Evolutionary conservation across 805 yeast genomes (phyloP), one percentile per base, ranked within the genome.

Genomic region (Huiozyma naganishii): DNA sequence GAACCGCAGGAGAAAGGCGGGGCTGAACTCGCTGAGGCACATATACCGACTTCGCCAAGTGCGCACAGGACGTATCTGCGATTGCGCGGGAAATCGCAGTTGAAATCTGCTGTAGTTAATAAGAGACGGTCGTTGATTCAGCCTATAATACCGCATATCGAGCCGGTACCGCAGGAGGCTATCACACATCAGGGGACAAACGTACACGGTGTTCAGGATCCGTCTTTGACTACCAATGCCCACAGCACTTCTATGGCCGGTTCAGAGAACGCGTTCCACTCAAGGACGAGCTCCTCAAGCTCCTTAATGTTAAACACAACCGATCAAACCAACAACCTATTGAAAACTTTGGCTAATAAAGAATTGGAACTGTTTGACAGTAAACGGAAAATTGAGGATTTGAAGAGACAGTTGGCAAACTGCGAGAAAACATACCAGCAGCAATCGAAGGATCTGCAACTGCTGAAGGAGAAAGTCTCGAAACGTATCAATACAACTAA

Each of bases 361-460:
- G 92, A 83, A 55, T 74, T 79, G 74, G 74, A 73, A 27, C 66
- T 82, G 29, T 71, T 82, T 41, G 88, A 82, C 50, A 60, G 80
- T 37, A 80, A 77, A 48, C 79, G 76, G 50, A 65, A 68, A 39
- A 70, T 80, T 27, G 71, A 70, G 37, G 70, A 66, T 23, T 46
- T 81, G 52, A 70, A 76, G 41, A 57, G 66, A 30, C 58, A 64
- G 5, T 66, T 74, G 38, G 74, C 70, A 44, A 49, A 57, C 39
- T 83, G 79, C 43, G 68, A 80, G 41, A 73, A 70, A 41, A 66
- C 65, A 37, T 63, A 80, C 32, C 72, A 79, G 39, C 63, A 52
- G 11, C 64, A 61, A 30, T 58, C 61, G 17, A 45, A 45, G 3
- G 69, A 68, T 42, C 48, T 69, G 41, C 56, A 55, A 32, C 52